Evolutionary conservation across 2,329 filamentous ascomycete genomes (phyloP).

Genomic region (Claviceps maximensis): DNA sequence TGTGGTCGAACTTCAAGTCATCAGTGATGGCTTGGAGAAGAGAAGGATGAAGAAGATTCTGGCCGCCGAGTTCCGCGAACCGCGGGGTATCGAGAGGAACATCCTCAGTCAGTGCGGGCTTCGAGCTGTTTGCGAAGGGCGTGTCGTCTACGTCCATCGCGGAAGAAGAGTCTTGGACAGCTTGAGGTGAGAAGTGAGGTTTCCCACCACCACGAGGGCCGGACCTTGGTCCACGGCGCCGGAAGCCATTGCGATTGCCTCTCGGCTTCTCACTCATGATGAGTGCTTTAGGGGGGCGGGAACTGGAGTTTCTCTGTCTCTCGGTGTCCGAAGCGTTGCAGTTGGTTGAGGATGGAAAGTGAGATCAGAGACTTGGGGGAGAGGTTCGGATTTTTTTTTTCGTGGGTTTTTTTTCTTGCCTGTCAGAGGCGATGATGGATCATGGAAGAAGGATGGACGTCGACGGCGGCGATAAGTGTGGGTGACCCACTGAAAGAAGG

Average conservation of each 20-base stretch:
- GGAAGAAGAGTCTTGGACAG: neutral
- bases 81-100: slow-evolving; percentile 31
- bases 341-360: no score
- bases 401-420: neutral
- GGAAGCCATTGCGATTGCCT: slow-evolving; percentile 2
- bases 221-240: slow-evolving; percentile 1
- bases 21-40: slow-evolving; percentile 34
- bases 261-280: slow-evolving; percentile 2
- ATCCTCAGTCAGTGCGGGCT: slow-evolving; percentile 9
- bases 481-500: neutral
- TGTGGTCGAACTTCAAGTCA: slow-evolving; percentile 36
- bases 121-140: neutral
- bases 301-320: neutral
- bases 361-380: no score
- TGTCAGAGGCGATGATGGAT: neutral
- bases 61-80: slow-evolving; percentile 30
- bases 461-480: neutral
- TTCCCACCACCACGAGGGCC: neutral
- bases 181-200: neutral
- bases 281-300: neutral
- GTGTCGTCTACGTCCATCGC: neutral
- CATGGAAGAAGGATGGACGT: neutral
- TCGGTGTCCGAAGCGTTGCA: neutral
- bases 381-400: neutral
- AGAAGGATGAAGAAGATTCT: slow-evolving; percentile 28